A percentile compares a stretch with the other conserved stretches of the same genome.
These are phyloP conservation scores for Pilaira anomala DNA, from an alignment of 192 early-diverging fungal genomes.

Conservation along the genomic window DNA sequence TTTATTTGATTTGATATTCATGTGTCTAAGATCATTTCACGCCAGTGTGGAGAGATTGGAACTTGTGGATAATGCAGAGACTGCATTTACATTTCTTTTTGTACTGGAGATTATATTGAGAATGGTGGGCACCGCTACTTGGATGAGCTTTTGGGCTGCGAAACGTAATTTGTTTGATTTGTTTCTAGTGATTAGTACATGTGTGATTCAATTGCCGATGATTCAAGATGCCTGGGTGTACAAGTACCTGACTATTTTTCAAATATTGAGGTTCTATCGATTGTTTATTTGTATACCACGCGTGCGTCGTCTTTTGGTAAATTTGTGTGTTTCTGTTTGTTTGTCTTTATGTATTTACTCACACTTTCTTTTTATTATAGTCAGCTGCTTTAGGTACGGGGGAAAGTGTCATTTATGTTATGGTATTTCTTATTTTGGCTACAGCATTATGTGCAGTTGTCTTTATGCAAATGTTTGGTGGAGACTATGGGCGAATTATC, in stretches of 20 bases:
- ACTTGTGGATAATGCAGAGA: conserved; percentile 39
- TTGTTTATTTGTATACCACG: conserved; percentile 47
- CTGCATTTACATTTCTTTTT: conserved; percentile 49
- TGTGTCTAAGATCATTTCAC: conserved; percentile 41
- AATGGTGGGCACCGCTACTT: conserved; percentile 31
- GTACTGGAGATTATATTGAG: conserved; percentile 45
- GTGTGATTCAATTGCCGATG: conserved; percentile 49
- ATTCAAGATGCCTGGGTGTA: conserved; percentile 41
- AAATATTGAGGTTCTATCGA: conserved; percentile 45
- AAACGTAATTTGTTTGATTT: conserved; percentile 46
- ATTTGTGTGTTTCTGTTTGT: neutral
- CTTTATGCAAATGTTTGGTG: conserved; percentile 38
- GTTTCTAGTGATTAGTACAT: conserved; percentile 40
- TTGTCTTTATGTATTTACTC: neutral
- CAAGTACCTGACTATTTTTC: conserved; percentile 54
- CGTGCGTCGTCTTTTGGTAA: conserved; percentile 45
- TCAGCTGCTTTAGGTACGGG: conserved; percentile 29
- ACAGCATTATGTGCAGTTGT: conserved; percentile 29
- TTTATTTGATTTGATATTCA: conserved; percentile 44
- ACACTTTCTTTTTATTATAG: neutral
- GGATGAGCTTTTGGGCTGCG: conserved; percentile 40
- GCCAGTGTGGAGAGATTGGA: conserved; percentile 19
- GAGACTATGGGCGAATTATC: conserved; percentile 25
- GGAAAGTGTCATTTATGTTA: conserved; percentile 32
- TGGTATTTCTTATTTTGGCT: conserved; percentile 28